Percentiles rank a stretch among this genome's conserved stretches.
These are phyloP conservation scores for Gyrodon lividus DNA, from an alignment of 768 basidiomycete species.

Conservation along the genomic window DNA sequence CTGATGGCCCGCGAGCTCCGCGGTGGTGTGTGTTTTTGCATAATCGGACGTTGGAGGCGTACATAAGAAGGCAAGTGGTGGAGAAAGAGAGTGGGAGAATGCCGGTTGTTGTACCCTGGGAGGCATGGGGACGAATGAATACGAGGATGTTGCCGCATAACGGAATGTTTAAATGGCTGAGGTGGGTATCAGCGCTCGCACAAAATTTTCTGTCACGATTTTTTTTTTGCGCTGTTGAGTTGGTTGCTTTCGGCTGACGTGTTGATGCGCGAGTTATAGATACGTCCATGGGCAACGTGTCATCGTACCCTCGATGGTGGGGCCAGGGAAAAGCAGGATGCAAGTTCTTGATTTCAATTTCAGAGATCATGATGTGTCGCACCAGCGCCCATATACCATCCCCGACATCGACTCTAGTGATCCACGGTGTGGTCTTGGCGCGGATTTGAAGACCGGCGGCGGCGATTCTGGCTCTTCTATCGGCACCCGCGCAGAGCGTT, in stretches of 20 bases:
- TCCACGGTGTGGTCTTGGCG: not conserved
- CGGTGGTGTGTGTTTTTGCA: constrained; percentile 32
- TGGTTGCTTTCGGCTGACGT: not conserved
- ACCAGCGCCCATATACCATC: not conserved
- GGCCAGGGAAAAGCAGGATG: constrained; percentile 11
- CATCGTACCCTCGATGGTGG: constrained; percentile 21
- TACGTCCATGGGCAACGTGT: constrained; percentile 45
- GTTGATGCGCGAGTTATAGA: constrained; percentile 15
- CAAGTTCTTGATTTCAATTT: constrained; percentile 36
- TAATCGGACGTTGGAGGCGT: constrained; percentile 29
- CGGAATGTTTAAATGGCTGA: constrained; percentile 39
- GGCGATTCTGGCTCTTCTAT: not conserved
- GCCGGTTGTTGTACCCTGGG: constrained; percentile 30
- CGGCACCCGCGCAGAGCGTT: not conserved
- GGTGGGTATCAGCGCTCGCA: constrained; percentile 22
- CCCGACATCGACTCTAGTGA: not conserved
- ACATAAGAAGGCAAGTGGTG: constrained; percentile 4
- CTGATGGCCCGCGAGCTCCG: constrained; percentile 6
- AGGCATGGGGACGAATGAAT: constrained; percentile 37
- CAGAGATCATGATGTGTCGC: no score
- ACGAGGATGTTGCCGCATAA: constrained; percentile 33
- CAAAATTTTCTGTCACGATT: not conserved
- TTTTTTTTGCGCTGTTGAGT: not conserved
- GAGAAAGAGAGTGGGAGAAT: not conserved
- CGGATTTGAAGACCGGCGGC: no score